These are phyloP conservation scores for Cryptococcus sp. DNA, from an alignment of 1,284 basidiomycete species.

Conservation along the genomic window DNA sequence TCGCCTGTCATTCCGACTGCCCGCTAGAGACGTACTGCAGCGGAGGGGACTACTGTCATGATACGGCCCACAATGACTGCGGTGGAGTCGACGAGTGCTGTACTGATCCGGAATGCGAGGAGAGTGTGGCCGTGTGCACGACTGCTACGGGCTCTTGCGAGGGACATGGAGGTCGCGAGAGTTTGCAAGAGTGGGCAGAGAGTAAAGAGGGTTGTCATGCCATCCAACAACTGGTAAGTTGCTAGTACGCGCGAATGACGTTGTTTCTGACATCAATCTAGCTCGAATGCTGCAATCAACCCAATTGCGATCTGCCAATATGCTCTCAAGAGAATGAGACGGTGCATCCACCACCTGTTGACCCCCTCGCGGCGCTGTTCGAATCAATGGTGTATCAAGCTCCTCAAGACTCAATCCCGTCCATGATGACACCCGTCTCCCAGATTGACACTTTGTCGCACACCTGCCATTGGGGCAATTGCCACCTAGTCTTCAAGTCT, in stretches of 20 bases:
- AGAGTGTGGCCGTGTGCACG: conserved; percentile 1
- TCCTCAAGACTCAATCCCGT: conserved; percentile 8
- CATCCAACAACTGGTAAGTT: conserved; percentile 48
- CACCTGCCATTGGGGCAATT: conserved; percentile 56
- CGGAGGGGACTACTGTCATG: conserved; percentile 17
- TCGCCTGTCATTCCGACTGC: conserved; percentile 9
- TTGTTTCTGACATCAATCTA: conserved; percentile 16
- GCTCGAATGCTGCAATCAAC: conserved; percentile 44
- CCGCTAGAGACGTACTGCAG: conserved; percentile 21
- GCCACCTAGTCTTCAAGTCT: conserved; percentile 53
- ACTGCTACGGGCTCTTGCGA: not conserved
- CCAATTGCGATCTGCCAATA: conserved; percentile 30
- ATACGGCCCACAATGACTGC: conserved; percentile 7
- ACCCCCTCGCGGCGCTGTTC: conserved; percentile 16
- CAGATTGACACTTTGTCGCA: conserved; percentile 23
- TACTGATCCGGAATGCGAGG: conserved; percentile 19
- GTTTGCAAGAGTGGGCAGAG: conserved; percentile 36
- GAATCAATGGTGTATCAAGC: conserved; percentile 7
- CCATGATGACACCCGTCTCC: not conserved
- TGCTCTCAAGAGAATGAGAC: conserved; percentile 15
- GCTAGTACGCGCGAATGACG: not conserved
- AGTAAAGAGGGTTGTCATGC: conserved; percentile 40
- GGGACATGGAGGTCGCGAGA: conserved; percentile 1
- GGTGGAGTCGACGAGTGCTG: conserved; percentile 24
- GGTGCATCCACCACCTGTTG: conserved; percentile 14